A percentile compares a stretch with the other conserved stretches of the same genome.
Conservation (phyloP, 768 basidiomycete genomes). For the Kwoniella sp. region DNA sequence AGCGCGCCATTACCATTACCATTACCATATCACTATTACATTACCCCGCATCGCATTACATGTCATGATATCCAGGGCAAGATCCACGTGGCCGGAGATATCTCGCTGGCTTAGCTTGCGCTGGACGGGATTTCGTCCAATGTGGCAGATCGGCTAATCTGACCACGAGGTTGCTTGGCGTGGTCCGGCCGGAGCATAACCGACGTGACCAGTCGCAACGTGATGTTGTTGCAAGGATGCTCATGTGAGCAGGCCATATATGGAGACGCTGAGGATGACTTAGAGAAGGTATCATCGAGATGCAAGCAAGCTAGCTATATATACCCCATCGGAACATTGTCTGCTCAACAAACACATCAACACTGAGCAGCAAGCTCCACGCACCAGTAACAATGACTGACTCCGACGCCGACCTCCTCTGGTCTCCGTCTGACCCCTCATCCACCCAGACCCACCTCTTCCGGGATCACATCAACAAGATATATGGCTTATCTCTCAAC, state of each 20-base stretch:
- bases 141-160: background rate
- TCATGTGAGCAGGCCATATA: background rate
- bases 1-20: no score
- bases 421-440: slow-evolving; percentile 32
- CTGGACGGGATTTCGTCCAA: background rate
- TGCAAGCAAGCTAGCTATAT: background rate
- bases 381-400: no score
- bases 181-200: background rate
- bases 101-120: background rate
- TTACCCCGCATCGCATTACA: background rate
- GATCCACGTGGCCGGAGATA: background rate
- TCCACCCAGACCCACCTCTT: slow-evolving; percentile 39
- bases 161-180: background rate
- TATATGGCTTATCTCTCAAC: slow-evolving; percentile 59
- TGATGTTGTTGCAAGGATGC: background rate
- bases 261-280: no score
- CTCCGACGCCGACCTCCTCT: slow-evolving; percentile 25
- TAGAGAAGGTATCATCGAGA: background rate
- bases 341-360: no score
- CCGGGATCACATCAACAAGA: slow-evolving; percentile 60
- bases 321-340: background rate
- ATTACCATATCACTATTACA: no score
- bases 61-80: background rate
- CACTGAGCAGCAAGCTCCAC: no score
- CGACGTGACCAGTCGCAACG: background rate